Evolutionary conservation across 2,329 filamentous ascomycete genomes (phyloP), one percentile per base, ranked within the genome.

Genomic region (Rutstroemia sp.): DNA sequence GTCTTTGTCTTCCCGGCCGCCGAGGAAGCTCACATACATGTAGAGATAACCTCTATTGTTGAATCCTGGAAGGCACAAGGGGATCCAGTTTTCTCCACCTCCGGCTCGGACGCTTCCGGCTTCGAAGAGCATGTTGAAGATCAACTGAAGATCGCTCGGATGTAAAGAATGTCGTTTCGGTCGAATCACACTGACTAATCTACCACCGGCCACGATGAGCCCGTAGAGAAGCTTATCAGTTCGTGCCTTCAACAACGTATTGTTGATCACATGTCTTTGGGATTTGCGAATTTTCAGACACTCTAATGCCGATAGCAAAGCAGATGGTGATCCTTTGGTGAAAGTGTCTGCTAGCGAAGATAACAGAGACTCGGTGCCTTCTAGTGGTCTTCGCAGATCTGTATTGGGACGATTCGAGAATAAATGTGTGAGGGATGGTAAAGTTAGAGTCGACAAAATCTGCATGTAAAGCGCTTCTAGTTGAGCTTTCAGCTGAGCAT

Each of bases 81-180:
- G 94, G 49, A 97, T 92, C 94, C 94, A 99, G 66, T 92, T 96
- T 72, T 99, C 94, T 30, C 92, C 94, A 19, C 92, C 94, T 5
- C 89, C 92, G 19, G 90, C 87, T 69, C 94, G 92, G 69, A 99
- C 87, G 45, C 90, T 88, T 49, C 90, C 90, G 2, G 92, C 94
- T 73, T 95, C 92, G 66, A 99, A 99, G 2, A 99, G 83, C 95
- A 99, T 99, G 69, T 97, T 97, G 78, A 99, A 99, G 59, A 99
- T 92, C 47, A 99, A 81, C 68, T 96, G 92, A 23, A 99, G 78
- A 69, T 99, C 94, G 61, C 92, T 92, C 0, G 95, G 94, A 65
- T 99, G 95, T 2, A 99, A 78, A 0, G 92, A 96, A 71, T 99
- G 94, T 57, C 94, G 90, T 64, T 95, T 92, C 5, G 95, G 95